phyloP scores from a whole-genome alignment of 2,329 filamentous ascomycete species.

The Pseudogymnoascus sp. region DNA sequence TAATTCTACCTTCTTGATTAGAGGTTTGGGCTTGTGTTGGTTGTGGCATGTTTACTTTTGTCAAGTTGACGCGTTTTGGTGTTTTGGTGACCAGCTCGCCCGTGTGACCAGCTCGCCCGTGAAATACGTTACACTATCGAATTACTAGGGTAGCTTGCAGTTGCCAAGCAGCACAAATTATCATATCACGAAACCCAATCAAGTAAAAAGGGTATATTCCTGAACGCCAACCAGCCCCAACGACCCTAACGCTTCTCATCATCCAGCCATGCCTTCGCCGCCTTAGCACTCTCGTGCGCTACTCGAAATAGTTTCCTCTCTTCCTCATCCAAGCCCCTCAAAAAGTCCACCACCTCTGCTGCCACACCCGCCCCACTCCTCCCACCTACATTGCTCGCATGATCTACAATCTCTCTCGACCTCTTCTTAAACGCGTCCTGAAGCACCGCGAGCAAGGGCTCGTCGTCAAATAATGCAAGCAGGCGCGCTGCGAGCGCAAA shows the following conservation, averaged over 20 bases:
- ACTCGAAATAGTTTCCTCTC: constrained; percentile 70
- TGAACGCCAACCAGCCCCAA: constrained; percentile 7
- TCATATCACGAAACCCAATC: neutral
- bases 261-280: constrained; percentile 59
- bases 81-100: no score
- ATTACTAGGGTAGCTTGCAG: neutral
- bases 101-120: no score
- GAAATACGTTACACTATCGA: neutral
- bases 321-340: constrained; percentile 81
- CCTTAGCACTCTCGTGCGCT: constrained; percentile 65
- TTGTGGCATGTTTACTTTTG: no score
- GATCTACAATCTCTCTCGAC: constrained; percentile 74
- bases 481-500: constrained; percentile 80
- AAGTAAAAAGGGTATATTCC: constrained; percentile 7
- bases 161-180: neutral
- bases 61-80: no score
- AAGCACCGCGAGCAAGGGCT: constrained; percentile 66
- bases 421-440: constrained; percentile 72
- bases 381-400: constrained; percentile 76
- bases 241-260: constrained; percentile 25
- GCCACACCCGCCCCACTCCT: constrained; percentile 63
- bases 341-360: constrained; percentile 69
- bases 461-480: constrained; percentile 69
- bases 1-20: no score
- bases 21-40: no score